Evolutionary conservation across 1,139 yeast species (phyloP).

Genomic region (Magnusiomyces sp.): DNA sequence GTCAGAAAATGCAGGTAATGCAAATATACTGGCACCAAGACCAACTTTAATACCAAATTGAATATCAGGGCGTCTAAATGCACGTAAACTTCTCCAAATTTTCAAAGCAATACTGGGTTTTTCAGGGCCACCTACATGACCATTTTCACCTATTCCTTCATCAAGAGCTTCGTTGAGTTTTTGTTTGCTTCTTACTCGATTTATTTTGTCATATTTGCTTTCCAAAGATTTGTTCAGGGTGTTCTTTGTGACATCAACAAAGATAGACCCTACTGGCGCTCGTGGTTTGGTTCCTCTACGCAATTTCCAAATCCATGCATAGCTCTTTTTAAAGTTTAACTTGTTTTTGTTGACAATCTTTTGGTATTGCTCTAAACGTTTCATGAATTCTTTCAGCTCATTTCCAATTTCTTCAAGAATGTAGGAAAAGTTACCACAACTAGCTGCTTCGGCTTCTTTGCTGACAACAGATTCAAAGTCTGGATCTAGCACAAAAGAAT

Average conservation of each 20-base stretch:
- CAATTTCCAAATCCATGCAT: slow-evolving; percentile 48
- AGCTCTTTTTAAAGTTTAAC: slow-evolving; percentile 27
- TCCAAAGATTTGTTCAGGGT: neutral
- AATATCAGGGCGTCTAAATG: slow-evolving; percentile 52
- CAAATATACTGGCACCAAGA: slow-evolving; percentile 59
- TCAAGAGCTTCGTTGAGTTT: neutral
- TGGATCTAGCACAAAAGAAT: slow-evolving; percentile 36
- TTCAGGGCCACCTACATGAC: neutral
- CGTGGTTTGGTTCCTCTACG: neutral
- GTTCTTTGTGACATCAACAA: slow-evolving; percentile 2
- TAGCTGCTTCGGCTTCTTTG: slow-evolving; percentile 72
- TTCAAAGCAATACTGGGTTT: slow-evolving; percentile 15
- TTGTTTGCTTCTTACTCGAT: slow-evolving; percentile 2
- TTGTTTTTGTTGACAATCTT: too few relatives aligned
- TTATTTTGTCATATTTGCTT: neutral
- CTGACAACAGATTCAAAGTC: slow-evolving; percentile 42
- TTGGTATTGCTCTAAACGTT: slow-evolving; percentile 40
- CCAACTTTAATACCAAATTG: slow-evolving; percentile 78
- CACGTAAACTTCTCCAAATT: slow-evolving; percentile 40
- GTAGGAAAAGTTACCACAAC: slow-evolving; percentile 73
- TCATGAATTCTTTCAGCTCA: slow-evolving; percentile 46
- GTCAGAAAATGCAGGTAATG: slow-evolving; percentile 60
- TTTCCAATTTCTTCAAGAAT: slow-evolving; percentile 54
- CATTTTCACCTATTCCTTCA: neutral
- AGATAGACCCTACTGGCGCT: neutral